Conservation (phyloP, 2,329 filamentous ascomycete genomes). For the Colletotrichum costaricense region DNA sequence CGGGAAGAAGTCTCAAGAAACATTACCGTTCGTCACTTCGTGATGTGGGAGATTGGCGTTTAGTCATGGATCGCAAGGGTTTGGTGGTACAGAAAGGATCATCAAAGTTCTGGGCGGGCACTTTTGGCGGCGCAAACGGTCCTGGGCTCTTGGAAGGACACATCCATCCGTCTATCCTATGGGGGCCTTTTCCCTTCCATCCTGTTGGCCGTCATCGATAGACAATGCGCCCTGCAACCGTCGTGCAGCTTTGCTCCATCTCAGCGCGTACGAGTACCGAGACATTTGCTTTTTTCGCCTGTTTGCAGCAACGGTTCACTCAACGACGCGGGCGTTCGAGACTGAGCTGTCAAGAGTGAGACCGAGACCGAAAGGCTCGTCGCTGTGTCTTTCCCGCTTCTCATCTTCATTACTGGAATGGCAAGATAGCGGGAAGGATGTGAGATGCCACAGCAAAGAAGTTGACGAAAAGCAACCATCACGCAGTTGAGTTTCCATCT, state of each 20-base stretch:
- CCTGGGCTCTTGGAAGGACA: background rate
- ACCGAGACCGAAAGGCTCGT: background rate
- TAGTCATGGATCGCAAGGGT: background rate
- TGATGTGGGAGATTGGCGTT: background rate
- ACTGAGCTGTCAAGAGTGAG: background rate
- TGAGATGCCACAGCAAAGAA: background rate
- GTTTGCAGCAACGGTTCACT: background rate
- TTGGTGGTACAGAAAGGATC: background rate
- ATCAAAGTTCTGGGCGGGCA: background rate
- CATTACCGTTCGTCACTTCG: no score
- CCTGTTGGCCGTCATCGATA: background rate
- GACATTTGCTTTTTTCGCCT: background rate
- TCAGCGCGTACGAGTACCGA: background rate
- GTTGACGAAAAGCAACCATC: background rate
- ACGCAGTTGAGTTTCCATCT: background rate
- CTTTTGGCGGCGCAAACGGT: background rate
- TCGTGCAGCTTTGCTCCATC: background rate
- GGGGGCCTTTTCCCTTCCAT: background rate
- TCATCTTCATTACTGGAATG: background rate
- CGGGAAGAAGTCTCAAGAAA: background rate
- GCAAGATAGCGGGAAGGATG: background rate
- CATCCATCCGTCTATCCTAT: background rate
- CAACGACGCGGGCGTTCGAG: background rate
- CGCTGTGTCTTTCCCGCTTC: background rate
- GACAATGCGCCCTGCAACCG: background rate